These are phyloP conservation scores for Thelonectria blattea DNA, from an alignment of 2,329 filamentous ascomycete species.

Conservation along the genomic window DNA sequence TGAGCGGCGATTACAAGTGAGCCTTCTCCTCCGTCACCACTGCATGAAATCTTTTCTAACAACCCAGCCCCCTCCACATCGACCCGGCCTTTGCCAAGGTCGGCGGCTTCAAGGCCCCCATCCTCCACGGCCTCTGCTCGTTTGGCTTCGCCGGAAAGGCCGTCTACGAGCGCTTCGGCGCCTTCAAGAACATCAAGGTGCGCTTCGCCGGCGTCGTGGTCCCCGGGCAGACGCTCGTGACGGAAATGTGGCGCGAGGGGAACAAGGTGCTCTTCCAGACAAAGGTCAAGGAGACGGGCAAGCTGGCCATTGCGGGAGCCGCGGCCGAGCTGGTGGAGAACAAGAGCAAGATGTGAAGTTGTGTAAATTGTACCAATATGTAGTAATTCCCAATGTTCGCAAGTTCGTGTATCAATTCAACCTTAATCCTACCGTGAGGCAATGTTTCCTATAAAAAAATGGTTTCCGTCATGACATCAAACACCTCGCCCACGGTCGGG, in stretches of 20 bases:
- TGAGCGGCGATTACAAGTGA: constrained; percentile 90
- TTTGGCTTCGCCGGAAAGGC: constrained; percentile 93
- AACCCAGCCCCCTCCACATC: constrained; percentile 82
- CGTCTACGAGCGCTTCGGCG: constrained; percentile 81
- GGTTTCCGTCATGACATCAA: constrained; percentile 53
- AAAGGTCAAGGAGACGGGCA: constrained; percentile 91
- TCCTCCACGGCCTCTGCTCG: constrained; percentile 95
- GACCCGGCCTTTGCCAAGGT: constrained; percentile 94
- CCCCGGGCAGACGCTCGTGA: constrained; percentile 87
- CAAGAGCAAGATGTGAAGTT: constrained; percentile 41
- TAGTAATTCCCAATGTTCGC: too few species aligned
- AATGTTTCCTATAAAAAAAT: constrained; percentile 46
- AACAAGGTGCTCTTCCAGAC: constrained; percentile 82
- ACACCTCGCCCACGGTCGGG: constrained; percentile 51
- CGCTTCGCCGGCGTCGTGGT: constrained; percentile 85
- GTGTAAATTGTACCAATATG: too few species aligned
- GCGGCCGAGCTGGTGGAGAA: constrained; percentile 72
- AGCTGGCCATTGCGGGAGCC: constrained; percentile 81
- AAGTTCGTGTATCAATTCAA: too few species aligned
- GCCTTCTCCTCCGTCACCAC: constrained; percentile 29
- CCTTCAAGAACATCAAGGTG: constrained; percentile 91
- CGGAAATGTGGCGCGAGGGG: constrained; percentile 93
- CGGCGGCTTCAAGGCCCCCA: constrained; percentile 92
- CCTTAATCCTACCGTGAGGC: constrained; percentile 24
- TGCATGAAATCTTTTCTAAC: constrained; percentile 5